A percentile compares a stretch with the other conserved stretches of the same genome.
Conservation (phyloP, 2,329 filamentous ascomycete genomes). For the Colletotrichum liaoningense region DNA sequence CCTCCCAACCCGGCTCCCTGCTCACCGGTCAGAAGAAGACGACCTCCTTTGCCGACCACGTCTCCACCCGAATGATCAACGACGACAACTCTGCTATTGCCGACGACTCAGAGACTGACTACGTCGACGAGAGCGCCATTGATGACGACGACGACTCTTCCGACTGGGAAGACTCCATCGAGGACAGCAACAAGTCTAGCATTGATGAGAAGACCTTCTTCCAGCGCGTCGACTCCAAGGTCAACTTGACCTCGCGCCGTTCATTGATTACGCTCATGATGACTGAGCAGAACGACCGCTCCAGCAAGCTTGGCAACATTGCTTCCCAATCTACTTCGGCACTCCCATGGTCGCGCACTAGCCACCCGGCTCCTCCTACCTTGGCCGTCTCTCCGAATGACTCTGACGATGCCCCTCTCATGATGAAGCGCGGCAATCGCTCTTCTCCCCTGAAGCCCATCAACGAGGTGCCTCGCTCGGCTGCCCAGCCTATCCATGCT, state of each 20-base stretch:
- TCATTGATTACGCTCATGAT: constrained; percentile 93
- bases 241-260: constrained; percentile 84
- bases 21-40: constrained; percentile 74
- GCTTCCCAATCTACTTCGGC: constrained; percentile 76
- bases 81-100: constrained; percentile 61
- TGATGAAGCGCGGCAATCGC: constrained; percentile 71
- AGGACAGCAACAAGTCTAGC: constrained; percentile 86
- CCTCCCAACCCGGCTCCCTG: constrained; percentile 55
- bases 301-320: constrained; percentile 74
- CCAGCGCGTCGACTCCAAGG: constrained; percentile 89
- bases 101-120: constrained; percentile 70
- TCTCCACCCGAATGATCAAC: constrained; percentile 75
- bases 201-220: constrained; percentile 85
- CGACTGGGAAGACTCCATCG: constrained; percentile 75
- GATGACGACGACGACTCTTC: constrained; percentile 75
- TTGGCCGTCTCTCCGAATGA: constrained; percentile 66
- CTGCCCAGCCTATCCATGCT: constrained; percentile 81
- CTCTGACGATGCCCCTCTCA: constrained; percentile 71
- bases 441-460: constrained; percentile 63
- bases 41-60: constrained; percentile 83
- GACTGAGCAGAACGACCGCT: constrained; percentile 76
- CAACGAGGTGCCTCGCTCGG: constrained; percentile 73
- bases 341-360: constrained; percentile 71
- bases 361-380: constrained; percentile 51
- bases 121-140: constrained; percentile 86